Base-by-base conservation (phyloP, 2,329 filamentous ascomycete genomes). In the Blumeria graminis region DNA sequence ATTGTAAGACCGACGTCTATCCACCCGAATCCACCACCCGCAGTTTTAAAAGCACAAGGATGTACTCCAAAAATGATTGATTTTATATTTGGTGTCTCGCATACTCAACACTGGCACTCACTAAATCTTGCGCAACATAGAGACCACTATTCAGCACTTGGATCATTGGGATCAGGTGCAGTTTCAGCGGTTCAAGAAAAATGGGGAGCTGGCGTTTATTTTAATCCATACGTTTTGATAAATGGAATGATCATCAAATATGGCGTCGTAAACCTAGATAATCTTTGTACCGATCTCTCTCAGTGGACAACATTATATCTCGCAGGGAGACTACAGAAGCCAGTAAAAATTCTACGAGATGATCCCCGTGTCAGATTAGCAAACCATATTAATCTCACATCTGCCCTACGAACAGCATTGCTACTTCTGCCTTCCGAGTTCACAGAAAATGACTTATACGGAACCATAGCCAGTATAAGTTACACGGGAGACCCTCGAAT, bases 241-340 rank as follows among this genome's bases (percentile, higher is more conserved):
- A 94, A 96, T 64, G 93, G 92, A 43, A 93, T 88, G 59, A 75
- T 96, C 65, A 92, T 98, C 69, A 98, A 98, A 70, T 98, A 98
- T 64, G 92, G 90, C 18, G 92, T 98, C 22, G 93, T 95, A 46
- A 94, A 93, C 64, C 77, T 96, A 61, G 82, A 93, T 65, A 95
- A 89, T 2, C 73, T 98, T 14, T 89, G 87, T 63, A 76, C 75
- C 45, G 92, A 98, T 67, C 76, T 98, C 28, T 84, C 80, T 34
- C 80, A 88, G 58, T 98, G 92, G 92, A 82, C 94, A 60, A 94
- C 87, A 0, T 74, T 98, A 32, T 98, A 98, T 68, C 77, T 98
- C n/a, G 92, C 93, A 6, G 92, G 92, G 3, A 84, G 92, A 36
- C 75, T 98, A 55, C 92, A 98, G 61, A 98, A 98, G 68, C 92